These are phyloP conservation scores for Crithidia fasciculata DNA, from an alignment of 208 protist species.

Conservation along the genomic window DNA sequence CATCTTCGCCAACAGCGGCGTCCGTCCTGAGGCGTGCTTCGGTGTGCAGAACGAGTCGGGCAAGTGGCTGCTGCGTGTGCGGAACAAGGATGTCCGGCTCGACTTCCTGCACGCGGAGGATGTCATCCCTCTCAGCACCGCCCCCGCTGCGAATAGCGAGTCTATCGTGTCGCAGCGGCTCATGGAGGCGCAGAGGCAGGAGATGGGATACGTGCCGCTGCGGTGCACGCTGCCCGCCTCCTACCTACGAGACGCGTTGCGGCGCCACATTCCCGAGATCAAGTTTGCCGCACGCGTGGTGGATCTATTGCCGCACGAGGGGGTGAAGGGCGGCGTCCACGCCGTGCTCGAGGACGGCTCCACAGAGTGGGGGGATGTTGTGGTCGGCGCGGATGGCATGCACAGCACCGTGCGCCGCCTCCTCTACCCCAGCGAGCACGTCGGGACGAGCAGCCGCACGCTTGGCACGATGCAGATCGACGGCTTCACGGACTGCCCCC, in stretches of 20 bases:
- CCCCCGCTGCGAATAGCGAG: conserved; percentile 78
- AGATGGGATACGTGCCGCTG: conserved; percentile 82
- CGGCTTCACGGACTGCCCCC: conserved; percentile 55
- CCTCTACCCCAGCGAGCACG: conserved; percentile 80
- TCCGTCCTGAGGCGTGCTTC: conserved; percentile 66
- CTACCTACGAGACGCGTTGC: conserved; percentile 64
- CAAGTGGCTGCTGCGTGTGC: conserved; percentile 65
- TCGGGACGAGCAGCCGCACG: conserved; percentile 65
- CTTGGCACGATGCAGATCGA: conserved; percentile 85
- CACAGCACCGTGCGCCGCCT: conserved; percentile 80
- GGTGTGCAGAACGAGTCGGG: conserved; percentile 64
- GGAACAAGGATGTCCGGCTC: conserved; percentile 67
- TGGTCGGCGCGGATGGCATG: conserved; percentile 90
- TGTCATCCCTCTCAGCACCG: conserved; percentile 77
- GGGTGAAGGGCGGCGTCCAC: conserved; percentile 85
- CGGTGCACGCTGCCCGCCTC: conserved; percentile 65
- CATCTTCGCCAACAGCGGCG: conserved; percentile 48
- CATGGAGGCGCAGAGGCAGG: conserved; percentile 57
- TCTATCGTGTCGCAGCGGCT: conserved; percentile 83
- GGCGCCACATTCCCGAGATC: conserved; percentile 70
- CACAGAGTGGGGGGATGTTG: conserved; percentile 89
- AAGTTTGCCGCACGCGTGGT: conserved; percentile 76
- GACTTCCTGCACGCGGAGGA: conserved; percentile 64
- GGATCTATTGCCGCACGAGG: conserved; percentile 82
- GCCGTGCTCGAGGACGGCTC: conserved; percentile 73